These are phyloP conservation scores for Suillus variegatus DNA, from an alignment of 768 basidiomycete genomes.

Conservation along the genomic window DNA sequence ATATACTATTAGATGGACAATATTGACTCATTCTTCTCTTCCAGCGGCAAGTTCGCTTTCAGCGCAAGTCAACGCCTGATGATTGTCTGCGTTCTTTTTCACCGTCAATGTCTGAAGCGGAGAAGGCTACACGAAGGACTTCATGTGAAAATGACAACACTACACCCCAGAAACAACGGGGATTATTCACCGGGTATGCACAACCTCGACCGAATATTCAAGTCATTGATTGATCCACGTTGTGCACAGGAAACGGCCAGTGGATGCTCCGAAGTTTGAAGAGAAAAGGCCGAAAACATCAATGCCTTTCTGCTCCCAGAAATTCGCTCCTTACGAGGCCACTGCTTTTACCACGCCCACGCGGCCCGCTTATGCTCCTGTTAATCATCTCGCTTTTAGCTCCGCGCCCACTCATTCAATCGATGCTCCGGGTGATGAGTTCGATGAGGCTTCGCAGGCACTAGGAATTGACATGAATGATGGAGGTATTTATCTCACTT, in stretches of 20 bases:
- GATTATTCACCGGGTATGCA: constrained; percentile 23
- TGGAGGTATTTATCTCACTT: constrained; percentile 30
- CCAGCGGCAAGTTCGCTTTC: constrained; percentile 26
- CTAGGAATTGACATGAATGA: constrained; percentile 12
- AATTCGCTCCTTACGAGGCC: no score
- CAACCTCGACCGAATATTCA: neutral
- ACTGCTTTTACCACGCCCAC: no score
- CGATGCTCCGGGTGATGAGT: neutral
- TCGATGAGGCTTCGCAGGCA: constrained; percentile 10
- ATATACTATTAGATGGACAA: constrained; percentile 4
- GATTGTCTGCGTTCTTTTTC: constrained; percentile 8
- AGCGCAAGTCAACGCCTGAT: constrained; percentile 13
- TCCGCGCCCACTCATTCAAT: neutral
- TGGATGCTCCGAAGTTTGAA: constrained; percentile 5
- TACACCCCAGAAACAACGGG: constrained; percentile 16
- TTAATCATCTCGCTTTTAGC: neutral
- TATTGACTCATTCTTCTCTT: neutral
- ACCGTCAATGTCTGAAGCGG: constrained; percentile 11
- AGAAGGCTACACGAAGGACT: neutral
- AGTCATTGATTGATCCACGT: neutral
- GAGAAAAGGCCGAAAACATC: constrained; percentile 13
- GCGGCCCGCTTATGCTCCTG: no score
- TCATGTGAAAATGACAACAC: constrained; percentile 10
- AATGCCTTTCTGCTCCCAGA: constrained; percentile 9
- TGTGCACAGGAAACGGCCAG: constrained; percentile 14